A percentile compares a stretch with the other conserved stretches of the same genome.
These are phyloP conservation scores for Alternaria conjuncta DNA, from an alignment of 2,329 filamentous ascomycete species.

Conservation along the genomic window DNA sequence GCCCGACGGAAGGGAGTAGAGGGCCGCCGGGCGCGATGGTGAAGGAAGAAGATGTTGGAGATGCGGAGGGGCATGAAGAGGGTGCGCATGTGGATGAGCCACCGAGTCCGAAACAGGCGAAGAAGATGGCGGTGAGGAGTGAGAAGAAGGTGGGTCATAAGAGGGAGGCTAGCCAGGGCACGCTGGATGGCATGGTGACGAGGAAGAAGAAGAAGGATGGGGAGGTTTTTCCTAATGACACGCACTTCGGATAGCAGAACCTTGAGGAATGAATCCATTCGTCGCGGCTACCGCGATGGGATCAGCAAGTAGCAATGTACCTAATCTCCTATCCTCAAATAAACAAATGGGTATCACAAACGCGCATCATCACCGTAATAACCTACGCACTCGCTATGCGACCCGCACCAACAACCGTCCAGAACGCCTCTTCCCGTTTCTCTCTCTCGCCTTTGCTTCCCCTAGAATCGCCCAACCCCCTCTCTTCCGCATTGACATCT, in stretches of 20 bases:
- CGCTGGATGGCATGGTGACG: constrained; percentile 44
- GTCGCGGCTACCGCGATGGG: not conserved
- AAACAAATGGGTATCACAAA: constrained; percentile 6
- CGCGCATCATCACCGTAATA: constrained; percentile 47
- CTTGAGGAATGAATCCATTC: not conserved
- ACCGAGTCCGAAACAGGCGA: constrained; percentile 18
- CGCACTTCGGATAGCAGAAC: constrained; percentile 11
- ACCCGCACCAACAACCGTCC: constrained; percentile 90
- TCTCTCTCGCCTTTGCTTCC: constrained; percentile 68
- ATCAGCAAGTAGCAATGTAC: not conserved
- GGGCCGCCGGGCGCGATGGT: constrained; percentile 51
- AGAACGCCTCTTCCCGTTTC: constrained; percentile 90
- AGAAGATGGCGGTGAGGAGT: constrained; percentile 60
- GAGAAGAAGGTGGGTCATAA: constrained; percentile 66
- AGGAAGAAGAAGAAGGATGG: constrained; percentile 39
- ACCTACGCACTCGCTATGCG: constrained; percentile 62
- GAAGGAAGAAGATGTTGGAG: constrained; percentile 19
- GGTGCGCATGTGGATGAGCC: constrained; percentile 5
- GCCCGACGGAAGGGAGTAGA: constrained; percentile 50
- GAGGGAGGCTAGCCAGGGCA: constrained; percentile 61
- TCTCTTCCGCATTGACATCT: constrained; percentile 65
- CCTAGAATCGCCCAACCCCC: constrained; percentile 44
- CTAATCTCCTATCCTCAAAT: not conserved
- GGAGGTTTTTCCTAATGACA: constrained; percentile 22
- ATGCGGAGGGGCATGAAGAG: constrained; percentile 25